These are phyloP conservation scores for Arabidopsis hybrid DNA, from an alignment of 441 rosid genomes.

Conservation along the genomic window DNA sequence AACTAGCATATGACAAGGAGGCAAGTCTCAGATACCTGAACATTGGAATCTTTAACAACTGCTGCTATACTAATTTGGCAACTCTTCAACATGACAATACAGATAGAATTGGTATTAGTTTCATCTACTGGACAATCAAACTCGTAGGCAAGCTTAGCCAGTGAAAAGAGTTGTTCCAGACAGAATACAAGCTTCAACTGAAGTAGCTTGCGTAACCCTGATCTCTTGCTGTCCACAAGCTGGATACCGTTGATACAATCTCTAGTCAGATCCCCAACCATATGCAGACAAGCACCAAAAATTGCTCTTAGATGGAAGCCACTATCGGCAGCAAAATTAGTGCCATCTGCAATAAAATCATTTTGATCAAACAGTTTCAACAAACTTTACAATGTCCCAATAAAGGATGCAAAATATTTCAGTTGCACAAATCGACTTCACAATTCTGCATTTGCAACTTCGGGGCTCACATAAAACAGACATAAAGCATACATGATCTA, in stretches of 20 bases:
- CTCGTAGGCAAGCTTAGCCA: constrained; percentile 72
- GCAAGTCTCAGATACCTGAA: constrained; percentile 62
- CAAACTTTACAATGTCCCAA: constrained; percentile 18
- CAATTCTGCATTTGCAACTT: constrained; percentile 23
- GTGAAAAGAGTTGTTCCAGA: constrained; percentile 70
- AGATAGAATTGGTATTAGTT: constrained; percentile 46
- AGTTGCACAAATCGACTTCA: constrained; percentile 23
- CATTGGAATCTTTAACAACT: constrained; percentile 63
- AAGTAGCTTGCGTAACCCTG: constrained; percentile 64
- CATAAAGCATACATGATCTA: constrained; percentile 5
- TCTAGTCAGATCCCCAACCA: constrained; percentile 59
- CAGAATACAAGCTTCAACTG: constrained; percentile 91
- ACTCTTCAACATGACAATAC: constrained; percentile 54
- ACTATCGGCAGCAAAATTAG: constrained; percentile 51
- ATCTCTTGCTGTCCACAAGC: constrained; percentile 63
- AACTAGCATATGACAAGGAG: constrained; percentile 30
- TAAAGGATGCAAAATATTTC: constrained; percentile 8
- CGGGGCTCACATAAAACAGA: constrained; percentile 11
- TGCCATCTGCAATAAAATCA: constrained; percentile 61
- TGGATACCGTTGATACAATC: constrained; percentile 75
- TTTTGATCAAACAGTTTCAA: constrained; percentile 34
- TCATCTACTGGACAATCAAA: constrained; percentile 53
- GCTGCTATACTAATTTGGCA: constrained; percentile 56
- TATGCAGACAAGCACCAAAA: constrained; percentile 67
- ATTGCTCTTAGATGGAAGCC: constrained; percentile 53